A percentile compares a stretch with the other conserved stretches of the same genome.
These are phyloP conservation scores for Kazachstania sp. DNA, from an alignment of 1,139 yeast genomes.

Conservation along the genomic window DNA sequence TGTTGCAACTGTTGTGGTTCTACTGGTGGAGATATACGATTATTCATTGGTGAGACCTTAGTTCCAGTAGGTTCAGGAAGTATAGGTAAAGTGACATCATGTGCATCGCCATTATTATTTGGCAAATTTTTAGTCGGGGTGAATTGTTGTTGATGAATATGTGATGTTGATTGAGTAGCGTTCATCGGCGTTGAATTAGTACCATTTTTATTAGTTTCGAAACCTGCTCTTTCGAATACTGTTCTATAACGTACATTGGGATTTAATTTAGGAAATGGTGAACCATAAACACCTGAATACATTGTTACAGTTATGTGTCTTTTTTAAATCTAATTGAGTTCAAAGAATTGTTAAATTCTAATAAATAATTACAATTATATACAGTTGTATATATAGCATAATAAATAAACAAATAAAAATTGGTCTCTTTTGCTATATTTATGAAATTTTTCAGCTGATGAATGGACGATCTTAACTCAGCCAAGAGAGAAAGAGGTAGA, in stretches of 20 bases:
- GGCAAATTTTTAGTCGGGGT: neutral
- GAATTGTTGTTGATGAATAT: neutral
- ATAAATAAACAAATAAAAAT: too few relatives aligned
- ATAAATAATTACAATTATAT: too few relatives aligned
- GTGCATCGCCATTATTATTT: too few relatives aligned
- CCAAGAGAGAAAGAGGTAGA: too few relatives aligned
- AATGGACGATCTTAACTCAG: too few relatives aligned
- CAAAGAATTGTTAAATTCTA: too few relatives aligned
- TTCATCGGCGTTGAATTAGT: neutral
- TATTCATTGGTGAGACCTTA: neutral
- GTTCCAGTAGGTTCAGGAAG: neutral
- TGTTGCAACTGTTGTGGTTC: neutral
- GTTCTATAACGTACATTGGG: slow-evolving; percentile 48
- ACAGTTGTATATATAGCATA: too few relatives aligned
- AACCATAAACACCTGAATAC: slow-evolving; percentile 24
- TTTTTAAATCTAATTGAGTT: too few relatives aligned
- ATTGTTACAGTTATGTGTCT: slow-evolving; percentile 3
- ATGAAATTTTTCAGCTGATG: too few relatives aligned
- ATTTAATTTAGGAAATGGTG: slow-evolving; percentile 54
- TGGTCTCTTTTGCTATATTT: too few relatives aligned
- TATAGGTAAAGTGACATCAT: too few relatives aligned
- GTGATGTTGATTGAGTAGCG: neutral
- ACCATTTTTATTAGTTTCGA: slow-evolving; percentile 33
- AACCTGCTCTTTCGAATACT: slow-evolving; percentile 60
- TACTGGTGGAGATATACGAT: neutral